Evolutionary conservation across 2,329 filamentous ascomycete species (phyloP).

Genomic region (Colletotrichum somersetense): DNA sequence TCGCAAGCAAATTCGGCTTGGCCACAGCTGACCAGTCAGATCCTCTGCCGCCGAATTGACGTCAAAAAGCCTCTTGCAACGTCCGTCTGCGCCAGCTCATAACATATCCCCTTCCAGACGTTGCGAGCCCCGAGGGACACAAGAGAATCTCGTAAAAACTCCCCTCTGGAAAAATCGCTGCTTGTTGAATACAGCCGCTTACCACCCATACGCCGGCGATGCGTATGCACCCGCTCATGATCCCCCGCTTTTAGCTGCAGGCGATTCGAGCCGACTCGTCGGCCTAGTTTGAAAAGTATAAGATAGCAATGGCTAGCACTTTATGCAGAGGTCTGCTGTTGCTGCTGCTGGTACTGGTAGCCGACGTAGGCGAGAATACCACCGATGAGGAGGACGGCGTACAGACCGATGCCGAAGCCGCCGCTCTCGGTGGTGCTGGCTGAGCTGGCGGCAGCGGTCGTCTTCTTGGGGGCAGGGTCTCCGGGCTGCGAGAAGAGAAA

Average conservation of each 20-base stretch:
- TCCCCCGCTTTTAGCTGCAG: constrained; percentile 3
- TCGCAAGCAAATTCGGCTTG: constrained; percentile 25
- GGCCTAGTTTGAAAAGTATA: background rate
- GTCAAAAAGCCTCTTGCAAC: constrained; percentile 11
- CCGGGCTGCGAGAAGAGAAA: constrained; percentile 67
- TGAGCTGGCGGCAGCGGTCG: constrained; percentile 62
- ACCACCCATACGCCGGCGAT: constrained; percentile 5
- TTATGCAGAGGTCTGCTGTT: constrained; percentile 52
- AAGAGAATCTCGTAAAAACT: background rate
- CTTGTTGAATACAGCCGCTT: constrained; percentile 10
- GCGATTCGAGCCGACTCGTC: background rate
- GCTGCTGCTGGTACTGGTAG: constrained; percentile 86
- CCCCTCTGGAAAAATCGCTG: background rate
- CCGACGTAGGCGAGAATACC: constrained; percentile 81
- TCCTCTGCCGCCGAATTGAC: constrained; percentile 16
- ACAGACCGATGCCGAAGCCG: constrained; percentile 81
- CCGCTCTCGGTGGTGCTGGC: constrained; percentile 62
- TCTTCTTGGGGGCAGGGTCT: constrained; percentile 79
- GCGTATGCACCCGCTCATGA: constrained; percentile 4
- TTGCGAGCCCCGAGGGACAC: constrained; percentile 6
- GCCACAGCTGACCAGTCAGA: constrained; percentile 17
- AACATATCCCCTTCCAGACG: constrained; percentile 7
- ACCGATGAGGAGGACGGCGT: constrained; percentile 83
- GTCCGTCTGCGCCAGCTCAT: constrained; percentile 17
- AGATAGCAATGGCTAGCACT: background rate